These are phyloP conservation scores for Fusarium papillatum DNA, from an alignment of 2,329 filamentous ascomycete genomes.

Conservation along the genomic window DNA sequence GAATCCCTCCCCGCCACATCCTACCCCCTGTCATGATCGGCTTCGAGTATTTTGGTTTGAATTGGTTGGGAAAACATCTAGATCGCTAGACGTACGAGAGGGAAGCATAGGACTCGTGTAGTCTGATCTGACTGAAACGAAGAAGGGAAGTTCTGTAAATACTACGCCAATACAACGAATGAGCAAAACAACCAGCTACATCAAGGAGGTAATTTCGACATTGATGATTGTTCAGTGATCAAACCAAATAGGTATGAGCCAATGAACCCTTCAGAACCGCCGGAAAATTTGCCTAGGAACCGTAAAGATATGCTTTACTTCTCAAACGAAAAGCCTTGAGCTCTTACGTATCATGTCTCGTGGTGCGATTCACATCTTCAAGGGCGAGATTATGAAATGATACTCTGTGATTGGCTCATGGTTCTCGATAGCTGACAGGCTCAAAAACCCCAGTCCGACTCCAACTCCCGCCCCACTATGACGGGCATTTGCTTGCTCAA, in stretches of 20 bases:
- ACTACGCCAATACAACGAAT: conserved; percentile 42
- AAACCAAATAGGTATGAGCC: neutral
- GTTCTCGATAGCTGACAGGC: conserved; percentile 15
- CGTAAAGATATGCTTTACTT: neutral
- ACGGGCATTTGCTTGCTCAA: conserved; percentile 24
- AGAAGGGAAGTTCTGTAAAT: conserved; percentile 38
- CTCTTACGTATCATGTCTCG: neutral
- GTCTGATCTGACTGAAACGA: conserved; percentile 28
- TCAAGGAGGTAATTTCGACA: conserved; percentile 1
- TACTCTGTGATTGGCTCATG: conserved; percentile 29
- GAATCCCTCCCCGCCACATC: conserved; percentile 85
- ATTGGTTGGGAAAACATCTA: conserved; percentile 18
- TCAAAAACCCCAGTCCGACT: conserved; percentile 19
- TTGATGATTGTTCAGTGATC: neutral
- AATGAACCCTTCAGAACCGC: neutral
- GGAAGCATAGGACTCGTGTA: conserved; percentile 19
- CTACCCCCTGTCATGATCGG: conserved; percentile 77
- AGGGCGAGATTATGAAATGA: conserved; percentile 34
- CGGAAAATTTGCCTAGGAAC: too few species aligned
- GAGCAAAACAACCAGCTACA: conserved; percentile 14
- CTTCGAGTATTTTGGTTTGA: conserved; percentile 23
- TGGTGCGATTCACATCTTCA: neutral
- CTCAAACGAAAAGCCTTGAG: neutral
- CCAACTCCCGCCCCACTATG: conserved; percentile 47
- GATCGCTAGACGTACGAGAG: conserved; percentile 22